phyloP scores from a whole-genome alignment of 2,329 filamentous ascomycete genomes.

The Penicillium thymicola region DNA sequence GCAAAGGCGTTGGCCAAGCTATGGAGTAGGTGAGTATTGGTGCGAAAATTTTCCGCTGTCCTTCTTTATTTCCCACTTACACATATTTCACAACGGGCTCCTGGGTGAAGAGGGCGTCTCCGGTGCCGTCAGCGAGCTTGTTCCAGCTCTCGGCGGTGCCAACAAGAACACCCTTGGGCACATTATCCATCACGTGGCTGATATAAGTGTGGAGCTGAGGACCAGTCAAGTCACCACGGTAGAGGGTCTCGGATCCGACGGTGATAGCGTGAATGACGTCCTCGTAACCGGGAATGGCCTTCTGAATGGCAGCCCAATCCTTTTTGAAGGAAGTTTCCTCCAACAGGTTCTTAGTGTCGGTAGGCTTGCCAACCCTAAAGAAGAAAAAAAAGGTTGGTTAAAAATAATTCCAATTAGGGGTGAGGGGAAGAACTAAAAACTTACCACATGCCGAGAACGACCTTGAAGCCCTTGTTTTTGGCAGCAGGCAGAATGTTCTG shows the following conservation, averaged over 20 bases:
- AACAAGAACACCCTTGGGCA: slow-evolving; percentile 51
- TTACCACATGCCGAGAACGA: slow-evolving; percentile 68
- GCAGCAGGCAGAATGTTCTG: slow-evolving; percentile 63
- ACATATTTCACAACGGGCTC: slow-evolving; percentile 58
- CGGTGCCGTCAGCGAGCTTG: slow-evolving; percentile 66
- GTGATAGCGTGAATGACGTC: slow-evolving; percentile 65
- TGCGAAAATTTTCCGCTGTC: background rate
- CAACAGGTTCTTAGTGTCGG: slow-evolving; percentile 39
- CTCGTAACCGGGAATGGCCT: slow-evolving; percentile 44
- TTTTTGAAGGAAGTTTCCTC: slow-evolving; percentile 51
- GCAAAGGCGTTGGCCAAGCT: slow-evolving; percentile 65
- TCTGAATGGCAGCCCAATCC: slow-evolving; percentile 59
- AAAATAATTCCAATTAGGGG: background rate
- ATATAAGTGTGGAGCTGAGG: slow-evolving; percentile 60
- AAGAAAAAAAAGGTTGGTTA: background rate
- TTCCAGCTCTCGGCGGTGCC: slow-evolving; percentile 73
- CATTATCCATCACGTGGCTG: slow-evolving; percentile 57
- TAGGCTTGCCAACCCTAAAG: slow-evolving; percentile 22
- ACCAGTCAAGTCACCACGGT: slow-evolving; percentile 65
- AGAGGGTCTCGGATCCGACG: slow-evolving; percentile 68
- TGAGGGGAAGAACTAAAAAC: slow-evolving; percentile 17
- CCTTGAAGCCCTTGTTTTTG: slow-evolving; percentile 61
- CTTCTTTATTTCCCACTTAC: slow-evolving; percentile 30
- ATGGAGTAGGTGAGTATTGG: slow-evolving; percentile 23
- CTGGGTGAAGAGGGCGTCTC: slow-evolving; percentile 56